Base-by-base conservation (phyloP, 2,329 filamentous ascomycete genomes). In the Epichloe hybrida region DNA sequence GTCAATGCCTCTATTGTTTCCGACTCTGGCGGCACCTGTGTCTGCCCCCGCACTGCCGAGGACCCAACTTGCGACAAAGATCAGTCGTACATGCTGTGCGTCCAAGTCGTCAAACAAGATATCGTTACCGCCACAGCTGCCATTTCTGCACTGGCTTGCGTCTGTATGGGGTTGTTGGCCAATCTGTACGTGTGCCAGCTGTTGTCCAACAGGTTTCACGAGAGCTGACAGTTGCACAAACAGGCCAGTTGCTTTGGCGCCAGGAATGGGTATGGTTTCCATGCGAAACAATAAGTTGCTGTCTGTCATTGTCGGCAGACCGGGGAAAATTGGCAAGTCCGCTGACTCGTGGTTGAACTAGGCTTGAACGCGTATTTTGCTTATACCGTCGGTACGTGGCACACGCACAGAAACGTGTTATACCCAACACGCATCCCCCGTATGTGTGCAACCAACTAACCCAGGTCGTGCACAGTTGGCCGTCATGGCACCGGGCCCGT, bases 311-410 rank as follows among this genome's bases (percentile, higher is more conserved):
- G 13, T 6, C n/a, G 40, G 44, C 23, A 20, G 15, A 3, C 3
- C 9, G 42, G 4, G 3, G 8, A 15, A 13, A 34, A n/a, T n/a
- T 13, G 17, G 31, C 20, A 44, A 13, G 27, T 20, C 12, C 12
- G 44, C 50, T 54, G 41, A 54, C 40, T 21, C 34, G 17, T 42
- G 20, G n/a, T 27, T 20, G 9, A 43, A 9, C 8, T 21, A 66
- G 64, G 88, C 27, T 66, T 94, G 50, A 95, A 95, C 62, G 88
- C 88, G 17, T 94, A 94, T 65, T 94, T 94, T 62, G 78, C 88
- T 27, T 94, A 86, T 63, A 85, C 80, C 15, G 69, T 71, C 35
- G 65, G 63, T 65, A 54, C 57, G 61, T 55, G 27, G 41, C 23
- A 46, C 23, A 36, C 17, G 39, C 39, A 27, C 31, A 49, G 21